Base-by-base conservation (phyloP, 768 basidiomycete species). In the Xanthoconium stramineum region DNA sequence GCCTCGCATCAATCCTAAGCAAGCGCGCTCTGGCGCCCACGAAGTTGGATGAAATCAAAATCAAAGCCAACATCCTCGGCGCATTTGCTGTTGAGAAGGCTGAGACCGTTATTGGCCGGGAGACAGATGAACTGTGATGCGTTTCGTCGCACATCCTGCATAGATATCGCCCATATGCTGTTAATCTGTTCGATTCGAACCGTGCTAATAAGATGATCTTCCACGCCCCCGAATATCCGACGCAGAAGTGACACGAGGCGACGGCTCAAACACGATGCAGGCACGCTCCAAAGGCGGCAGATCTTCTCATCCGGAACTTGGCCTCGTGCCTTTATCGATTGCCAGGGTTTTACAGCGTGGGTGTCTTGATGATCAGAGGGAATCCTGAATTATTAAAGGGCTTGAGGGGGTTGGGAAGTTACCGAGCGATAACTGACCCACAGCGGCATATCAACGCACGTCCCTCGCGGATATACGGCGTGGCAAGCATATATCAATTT, bases 21-120 rank as follows among this genome's bases (percentile, higher is more conserved):
- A 96, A 94, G 72, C 85, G 87, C 47, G 84, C 77, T n/a, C 76
- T 98, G 42, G 78, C 88, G 9, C 78, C 82, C 0, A 73, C 78
- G 40, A 98, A 98, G 75, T 74, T 94, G 42, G 97, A 99, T 68
- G 94, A 98, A 75, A 86, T 98, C 67, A 89, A 91, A 74, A 81
- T 90, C 70, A 98, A 96, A 77, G 80, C 83, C 52, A 98, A 98
- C 76, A 83, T 98, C 63, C 80, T 94, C 47, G 70, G 74, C 15
- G 82, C 88, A 0, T 92, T 93, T 55, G 67, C 68, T 30, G 67
- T 52, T 10, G 66, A 70, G 45, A 74, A 80, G 59, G 69, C 67
- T 9, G 72, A 72, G 60, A 74, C 74, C 32, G 50, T 64, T 29
- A 11, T 71, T 45, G 64, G 66, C 15, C 66, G 68, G 29, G 71